Conservation (phyloP, 352 stramenopile species). For the Globisporangium paroecandrum region DNA sequence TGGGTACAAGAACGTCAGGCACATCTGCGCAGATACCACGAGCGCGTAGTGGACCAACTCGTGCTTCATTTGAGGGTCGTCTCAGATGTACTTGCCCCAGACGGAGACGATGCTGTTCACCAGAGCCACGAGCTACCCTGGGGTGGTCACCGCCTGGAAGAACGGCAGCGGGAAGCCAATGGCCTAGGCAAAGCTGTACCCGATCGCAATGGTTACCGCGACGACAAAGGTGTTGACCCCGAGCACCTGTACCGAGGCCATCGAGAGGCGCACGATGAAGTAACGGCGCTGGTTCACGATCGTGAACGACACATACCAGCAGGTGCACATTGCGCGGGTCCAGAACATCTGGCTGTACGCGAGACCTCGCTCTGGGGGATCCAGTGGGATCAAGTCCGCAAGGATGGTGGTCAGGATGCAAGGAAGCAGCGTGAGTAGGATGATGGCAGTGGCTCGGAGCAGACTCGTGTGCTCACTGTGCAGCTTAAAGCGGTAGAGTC, state of each 20-base stretch:
- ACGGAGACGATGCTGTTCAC: conserved; percentile 11
- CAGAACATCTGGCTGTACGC: conserved; percentile 8
- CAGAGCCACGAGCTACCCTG: too few species aligned
- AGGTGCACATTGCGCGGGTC: conserved; percentile 5
- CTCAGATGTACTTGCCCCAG: neutral
- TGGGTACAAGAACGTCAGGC: conserved; percentile 25
- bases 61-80: neutral
- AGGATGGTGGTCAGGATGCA: conserved; percentile 2
- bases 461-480: neutral
- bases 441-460: neutral
- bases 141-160: conserved; percentile 1
- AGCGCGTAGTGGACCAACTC: conserved; percentile 2
- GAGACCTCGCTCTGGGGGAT: conserved; percentile 1
- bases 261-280: conserved; percentile 2
- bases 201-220: neutral
- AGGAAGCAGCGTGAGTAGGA: conserved; percentile 13
- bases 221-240: neutral
- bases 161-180: conserved; percentile 4
- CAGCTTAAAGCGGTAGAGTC: conserved; percentile 1
- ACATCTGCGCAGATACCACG: neutral
- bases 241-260: neutral
- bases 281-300: conserved; percentile 13
- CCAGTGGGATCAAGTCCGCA: conserved; percentile 10
- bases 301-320: conserved; percentile 11
- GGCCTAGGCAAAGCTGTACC: neutral